Evolutionary conservation across 495 filamentous ascomycete species (phyloP), one percentile per base, ranked within the genome.

Genomic region (Parachaetomium inaequale): DNA sequence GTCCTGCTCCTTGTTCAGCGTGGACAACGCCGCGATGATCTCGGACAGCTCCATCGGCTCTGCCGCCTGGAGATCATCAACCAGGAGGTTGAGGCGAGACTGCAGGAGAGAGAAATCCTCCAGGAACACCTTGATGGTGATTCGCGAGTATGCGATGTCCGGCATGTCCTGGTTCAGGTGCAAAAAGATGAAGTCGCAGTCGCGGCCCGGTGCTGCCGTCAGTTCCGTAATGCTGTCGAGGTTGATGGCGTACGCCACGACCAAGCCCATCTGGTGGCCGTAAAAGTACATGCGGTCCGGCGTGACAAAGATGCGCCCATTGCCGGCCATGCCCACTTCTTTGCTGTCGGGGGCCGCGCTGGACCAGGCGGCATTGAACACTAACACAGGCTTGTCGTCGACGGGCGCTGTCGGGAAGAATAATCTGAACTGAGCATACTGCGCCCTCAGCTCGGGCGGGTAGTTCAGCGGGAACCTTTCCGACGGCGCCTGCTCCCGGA

Each of bases 151-250:
- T 2, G 81, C 85, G 40, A 82, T 83, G 43, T 83, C 79, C 36
- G 86, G 82, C n/a, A 80, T 75, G 17, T 77, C 72, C 57, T 81
- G 79, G 59, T 87, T 87, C 10, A 95, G 78, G 69, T 98, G 94
- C 49, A 98, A 75, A 74, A 90, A 97, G 21, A 98, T 82, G 71
- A 93, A 95, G 73, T 98, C 94, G 70, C 90, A 96, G 62, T 98
- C 93, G 66, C 87, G 84, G 36, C 93, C 95, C 26, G 89, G 85
- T 12, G 92, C 91, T 43, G 91, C 89, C 23, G 92, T 97, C 49
- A 98, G 90, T 71, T 97, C 94, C 40, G 82, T 82, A 61, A 98
- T 89, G 58, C 76, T 84, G n/a, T 84, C 81, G 47, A 98, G 79
- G 38, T 81, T 83, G 36, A 91, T 82, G 21, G 82, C 83, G 36